Percentiles rank a stretch among this genome's conserved stretches.
Conservation (phyloP, 768 basidiomycete species). For the Porphyrellus cyaneotinctus region DNA sequence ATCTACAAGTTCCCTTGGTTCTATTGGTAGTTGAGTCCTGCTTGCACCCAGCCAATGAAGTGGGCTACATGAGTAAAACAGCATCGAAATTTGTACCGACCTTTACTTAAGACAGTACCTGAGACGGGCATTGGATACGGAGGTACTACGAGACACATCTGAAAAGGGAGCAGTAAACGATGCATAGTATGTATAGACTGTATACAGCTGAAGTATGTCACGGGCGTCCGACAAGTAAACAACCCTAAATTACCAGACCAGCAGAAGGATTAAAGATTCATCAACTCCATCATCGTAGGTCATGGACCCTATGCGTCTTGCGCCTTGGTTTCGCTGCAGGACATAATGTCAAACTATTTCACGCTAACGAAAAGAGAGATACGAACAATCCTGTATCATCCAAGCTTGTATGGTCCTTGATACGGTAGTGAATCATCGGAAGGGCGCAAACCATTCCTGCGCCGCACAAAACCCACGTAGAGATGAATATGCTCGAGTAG, state of each 20-base stretch:
- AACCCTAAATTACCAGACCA: too few species aligned
- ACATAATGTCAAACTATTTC: conserved; percentile 1
- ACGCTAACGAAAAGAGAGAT: neutral
- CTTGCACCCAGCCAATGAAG: neutral
- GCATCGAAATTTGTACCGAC: neutral
- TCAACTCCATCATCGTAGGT: neutral
- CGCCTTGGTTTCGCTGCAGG: conserved; percentile 12
- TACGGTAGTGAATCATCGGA: conserved; percentile 70
- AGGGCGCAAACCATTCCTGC: conserved; percentile 62
- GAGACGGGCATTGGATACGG: too few species aligned
- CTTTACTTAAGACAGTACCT: too few species aligned
- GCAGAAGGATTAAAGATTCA: neutral
- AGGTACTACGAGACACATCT: too few species aligned
- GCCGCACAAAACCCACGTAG: conserved; percentile 69
- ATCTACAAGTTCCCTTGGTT: neutral
- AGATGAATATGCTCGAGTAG: conserved; percentile 69
- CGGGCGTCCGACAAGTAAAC: too few species aligned
- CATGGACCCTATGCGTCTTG: neutral
- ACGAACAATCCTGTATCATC: conserved; percentile 50
- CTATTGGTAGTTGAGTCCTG: neutral
- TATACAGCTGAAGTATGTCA: too few species aligned
- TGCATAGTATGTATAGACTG: too few species aligned
- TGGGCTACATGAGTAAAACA: neutral
- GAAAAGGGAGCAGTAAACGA: too few species aligned
- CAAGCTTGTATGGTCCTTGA: conserved; percentile 54